Conservation (phyloP, 805 yeast genomes). For the Metschnikowia sp. region DNA sequence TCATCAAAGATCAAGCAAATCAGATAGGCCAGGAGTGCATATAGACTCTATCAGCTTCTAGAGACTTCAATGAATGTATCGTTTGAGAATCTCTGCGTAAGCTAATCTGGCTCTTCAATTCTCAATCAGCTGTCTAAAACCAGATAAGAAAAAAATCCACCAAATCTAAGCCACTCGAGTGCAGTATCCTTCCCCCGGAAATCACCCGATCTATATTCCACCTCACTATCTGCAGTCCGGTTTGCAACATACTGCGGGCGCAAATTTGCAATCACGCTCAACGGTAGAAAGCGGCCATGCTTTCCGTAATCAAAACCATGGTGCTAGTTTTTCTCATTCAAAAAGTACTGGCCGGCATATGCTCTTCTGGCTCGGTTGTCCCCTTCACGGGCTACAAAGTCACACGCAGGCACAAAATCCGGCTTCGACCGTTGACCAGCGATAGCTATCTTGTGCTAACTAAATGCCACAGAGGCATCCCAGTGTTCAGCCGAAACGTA, state of each 20-base stretch:
- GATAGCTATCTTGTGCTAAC: conserved; percentile 12
- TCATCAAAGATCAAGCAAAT: too few species aligned
- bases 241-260: neutral
- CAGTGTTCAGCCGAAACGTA: conserved; percentile 4
- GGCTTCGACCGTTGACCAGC: conserved; percentile 9
- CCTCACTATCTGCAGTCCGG: neutral
- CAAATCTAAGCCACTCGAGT: too few species aligned
- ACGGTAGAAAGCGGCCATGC: neutral
- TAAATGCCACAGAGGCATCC: conserved; percentile 13
- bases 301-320: neutral
- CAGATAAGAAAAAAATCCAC: too few species aligned
- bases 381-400: conserved; percentile 16
- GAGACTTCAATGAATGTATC: too few species aligned
- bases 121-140: too few species aligned
- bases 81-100: too few species aligned
- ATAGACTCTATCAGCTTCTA: too few species aligned
- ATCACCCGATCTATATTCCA: too few species aligned
- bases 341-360: conserved; percentile 5
- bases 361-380: conserved; percentile 11
- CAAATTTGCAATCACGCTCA: neutral
- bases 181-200: too few species aligned
- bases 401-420: conserved; percentile 12
- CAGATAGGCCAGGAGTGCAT: too few species aligned
- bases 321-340: neutral
- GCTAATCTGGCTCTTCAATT: too few species aligned